Evolutionary conservation across 371 early-diverging fungal genomes (phyloP).

Genomic region (Mortierella sp.): DNA sequence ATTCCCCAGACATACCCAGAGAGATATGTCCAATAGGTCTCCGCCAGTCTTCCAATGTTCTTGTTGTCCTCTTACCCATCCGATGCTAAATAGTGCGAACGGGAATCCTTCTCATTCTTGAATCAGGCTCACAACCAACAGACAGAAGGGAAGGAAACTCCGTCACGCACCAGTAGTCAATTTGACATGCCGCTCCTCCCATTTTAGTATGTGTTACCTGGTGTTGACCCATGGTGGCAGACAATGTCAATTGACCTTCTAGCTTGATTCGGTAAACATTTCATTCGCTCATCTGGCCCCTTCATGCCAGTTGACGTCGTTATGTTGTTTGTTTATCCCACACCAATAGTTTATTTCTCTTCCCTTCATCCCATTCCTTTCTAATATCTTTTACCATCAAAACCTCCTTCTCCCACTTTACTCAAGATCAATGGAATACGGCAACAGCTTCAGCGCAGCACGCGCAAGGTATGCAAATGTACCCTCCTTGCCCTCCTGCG

Average conservation of each 20-base stretch:
- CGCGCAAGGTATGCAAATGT: slow-evolving; percentile 78
- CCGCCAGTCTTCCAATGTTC: background rate
- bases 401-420: background rate
- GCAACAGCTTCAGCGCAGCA: slow-evolving; percentile 45
- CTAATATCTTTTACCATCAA: background rate
- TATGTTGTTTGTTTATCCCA: background rate
- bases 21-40: too few species aligned
- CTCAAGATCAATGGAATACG: slow-evolving; percentile 55
- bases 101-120: slow-evolving; percentile 18
- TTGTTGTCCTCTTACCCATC: background rate
- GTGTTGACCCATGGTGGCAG: background rate
- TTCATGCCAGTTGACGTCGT: slow-evolving; percentile 1
- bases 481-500: slow-evolving; percentile 76
- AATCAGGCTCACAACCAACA: background rate
- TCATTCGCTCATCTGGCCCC: background rate
- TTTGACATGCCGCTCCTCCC: background rate
- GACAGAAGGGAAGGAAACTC: too few species aligned
- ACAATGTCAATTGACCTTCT: background rate
- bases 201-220: background rate
- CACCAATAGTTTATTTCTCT: background rate
- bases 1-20: too few species aligned
- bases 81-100: slow-evolving; percentile 8
- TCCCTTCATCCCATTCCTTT: background rate
- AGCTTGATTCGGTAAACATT: background rate
- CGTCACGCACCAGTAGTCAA: background rate